Evolutionary conservation across 2,329 filamentous ascomycete genomes (phyloP), one percentile per base, ranked within the genome.

Genomic region (Verticillium longisporum): DNA sequence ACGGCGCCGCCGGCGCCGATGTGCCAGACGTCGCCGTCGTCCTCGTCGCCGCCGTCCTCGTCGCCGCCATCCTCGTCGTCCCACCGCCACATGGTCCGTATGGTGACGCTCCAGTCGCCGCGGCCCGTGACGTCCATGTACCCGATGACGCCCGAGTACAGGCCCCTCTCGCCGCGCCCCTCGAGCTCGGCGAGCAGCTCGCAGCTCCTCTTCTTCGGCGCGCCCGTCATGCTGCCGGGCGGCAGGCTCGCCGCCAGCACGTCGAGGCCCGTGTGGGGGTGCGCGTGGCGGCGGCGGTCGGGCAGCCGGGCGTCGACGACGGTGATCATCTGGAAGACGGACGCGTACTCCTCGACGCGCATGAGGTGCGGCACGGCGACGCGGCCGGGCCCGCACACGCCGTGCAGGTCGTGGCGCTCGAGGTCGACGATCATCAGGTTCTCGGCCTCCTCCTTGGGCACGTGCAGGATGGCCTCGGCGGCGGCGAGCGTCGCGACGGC

Each of bases 341-440:
- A 93, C 56, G 90, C 88, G 71, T 97, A 96, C 71, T 97, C 92
- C 74, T 97, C 93, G 1, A 98, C 89, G 62, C 87, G 84, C 77
- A 97, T 89, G 31, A 97, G 78, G 60, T 92, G 88, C 14, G 88
- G 85, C 1, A 97, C 92, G 6, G 77, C 73, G 1, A 97, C 92
- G 62, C 84, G 83, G 0, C 87, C 88, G 1, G 89, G 83, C 5
- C 90, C 91, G 63, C 89, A 91, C 9, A 96, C 87, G n/a, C 88
- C 86, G 73, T 96, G 90, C 13, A 98, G 79, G 73, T 98, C 94
- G 70, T 98, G 94, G 0, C 94, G 85, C n/a, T 97, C 95, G 1
- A 98, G 81, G 73, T 98, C 94, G 2, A 97, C 93, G 68, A 98
- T 97, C 95, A 98, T 98, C 31, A 98, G 83, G 70, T 98, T 98